Percentiles rank a stretch among this genome's conserved stretches.
These are phyloP conservation scores for Fonsecaea pedrosoi DNA, from an alignment of 2,329 filamentous ascomycete species.

Conservation along the genomic window DNA sequence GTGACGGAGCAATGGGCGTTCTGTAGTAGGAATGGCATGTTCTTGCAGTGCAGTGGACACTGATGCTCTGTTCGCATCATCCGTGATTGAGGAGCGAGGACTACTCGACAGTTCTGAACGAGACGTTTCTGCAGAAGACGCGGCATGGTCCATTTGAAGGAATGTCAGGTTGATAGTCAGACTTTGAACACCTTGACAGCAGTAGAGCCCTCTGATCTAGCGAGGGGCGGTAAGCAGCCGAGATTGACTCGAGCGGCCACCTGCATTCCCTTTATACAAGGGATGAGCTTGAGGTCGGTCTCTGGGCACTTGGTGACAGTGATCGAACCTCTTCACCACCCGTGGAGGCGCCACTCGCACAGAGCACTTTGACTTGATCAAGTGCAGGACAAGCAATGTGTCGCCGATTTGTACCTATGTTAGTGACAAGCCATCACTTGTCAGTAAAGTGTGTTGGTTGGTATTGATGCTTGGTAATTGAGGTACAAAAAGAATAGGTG, in stretches of 20 bases:
- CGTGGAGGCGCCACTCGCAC: not conserved
- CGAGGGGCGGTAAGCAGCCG: not conserved
- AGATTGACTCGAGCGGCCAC: not conserved
- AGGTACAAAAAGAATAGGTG: slow-evolving; percentile 4
- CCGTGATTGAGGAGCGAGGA: not conserved
- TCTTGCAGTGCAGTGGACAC: not conserved
- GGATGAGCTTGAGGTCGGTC: not conserved
- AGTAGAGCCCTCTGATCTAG: not conserved
- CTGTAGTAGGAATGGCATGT: not conserved
- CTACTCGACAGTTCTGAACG: not conserved
- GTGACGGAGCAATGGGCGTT: slow-evolving; percentile 20
- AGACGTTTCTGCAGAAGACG: not conserved
- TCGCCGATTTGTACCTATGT: slow-evolving; percentile 25
- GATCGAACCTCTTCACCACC: not conserved
- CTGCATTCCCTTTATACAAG: too few relatives aligned
- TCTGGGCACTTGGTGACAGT: not conserved
- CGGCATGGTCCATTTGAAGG: not conserved
- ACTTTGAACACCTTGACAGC: not conserved
- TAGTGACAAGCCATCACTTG: slow-evolving; percentile 34
- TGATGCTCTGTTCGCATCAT: not conserved
- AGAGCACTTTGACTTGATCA: not conserved
- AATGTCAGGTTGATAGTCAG: not conserved
- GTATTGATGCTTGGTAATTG: slow-evolving; percentile 18
- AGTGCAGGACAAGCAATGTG: not conserved
- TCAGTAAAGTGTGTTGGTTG: slow-evolving; percentile 13